phyloP scores from a whole-genome alignment of 2,329 filamentous ascomycete species.

The Zymoseptoria tritici region DNA sequence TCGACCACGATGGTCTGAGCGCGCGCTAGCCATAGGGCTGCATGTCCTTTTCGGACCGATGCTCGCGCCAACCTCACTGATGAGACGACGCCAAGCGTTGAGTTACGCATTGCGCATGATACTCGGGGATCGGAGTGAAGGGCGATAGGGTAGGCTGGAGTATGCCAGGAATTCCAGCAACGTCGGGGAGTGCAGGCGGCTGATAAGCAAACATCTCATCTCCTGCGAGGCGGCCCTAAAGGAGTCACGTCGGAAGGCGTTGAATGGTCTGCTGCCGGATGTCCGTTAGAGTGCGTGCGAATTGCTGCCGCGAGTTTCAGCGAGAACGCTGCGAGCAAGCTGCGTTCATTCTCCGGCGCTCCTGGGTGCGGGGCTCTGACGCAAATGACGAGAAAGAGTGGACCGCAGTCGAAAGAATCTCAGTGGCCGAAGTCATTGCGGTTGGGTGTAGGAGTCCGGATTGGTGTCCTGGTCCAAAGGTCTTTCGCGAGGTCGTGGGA shows the following conservation, averaged over 20 bases:
- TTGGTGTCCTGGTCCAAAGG: neutral
- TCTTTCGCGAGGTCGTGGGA: neutral
- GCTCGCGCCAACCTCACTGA: neutral
- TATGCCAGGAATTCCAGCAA: neutral
- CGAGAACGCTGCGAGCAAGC: neutral
- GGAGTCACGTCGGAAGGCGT: neutral
- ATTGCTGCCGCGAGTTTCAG: neutral
- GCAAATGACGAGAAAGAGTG: neutral
- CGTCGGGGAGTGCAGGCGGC: neutral
- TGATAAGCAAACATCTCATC: neutral
- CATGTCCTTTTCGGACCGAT: neutral
- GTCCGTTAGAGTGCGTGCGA: neutral
- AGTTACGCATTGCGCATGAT: neutral
- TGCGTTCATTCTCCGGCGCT: neutral
- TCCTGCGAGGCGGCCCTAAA: neutral
- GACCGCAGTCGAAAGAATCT: neutral
- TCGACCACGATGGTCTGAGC: neutral
- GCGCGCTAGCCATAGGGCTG: neutral
- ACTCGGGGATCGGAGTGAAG: neutral
- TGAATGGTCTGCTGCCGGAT: neutral
- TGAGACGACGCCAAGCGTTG: neutral
- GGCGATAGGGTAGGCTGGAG: neutral
- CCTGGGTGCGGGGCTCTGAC: neutral
- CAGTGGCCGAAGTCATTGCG: neutral
- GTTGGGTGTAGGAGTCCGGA: neutral